Conservation (phyloP, 768 basidiomycete species). For the Hemileccinum impolitum region DNA sequence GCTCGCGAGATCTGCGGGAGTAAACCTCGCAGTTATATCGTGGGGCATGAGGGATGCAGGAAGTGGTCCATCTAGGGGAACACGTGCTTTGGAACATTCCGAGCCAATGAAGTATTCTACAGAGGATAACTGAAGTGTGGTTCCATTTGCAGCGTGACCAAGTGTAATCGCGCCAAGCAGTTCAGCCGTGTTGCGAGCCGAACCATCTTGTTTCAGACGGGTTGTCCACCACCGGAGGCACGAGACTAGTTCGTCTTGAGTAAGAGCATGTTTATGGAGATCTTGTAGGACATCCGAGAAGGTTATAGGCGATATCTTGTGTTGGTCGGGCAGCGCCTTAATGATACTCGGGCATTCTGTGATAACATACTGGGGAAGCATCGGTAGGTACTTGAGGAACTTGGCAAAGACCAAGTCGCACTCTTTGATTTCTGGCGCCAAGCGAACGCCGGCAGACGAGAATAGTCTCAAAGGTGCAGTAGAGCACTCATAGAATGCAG, state of each 20-base stretch:
- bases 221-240: slow-evolving; percentile 9
- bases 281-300: no score
- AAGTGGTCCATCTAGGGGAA: slow-evolving; percentile 74
- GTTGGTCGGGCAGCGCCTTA: slow-evolving; percentile 48
- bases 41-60: slow-evolving; percentile 51
- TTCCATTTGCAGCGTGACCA: slow-evolving; percentile 37
- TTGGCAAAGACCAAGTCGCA: slow-evolving; percentile 59
- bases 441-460: slow-evolving; percentile 68
- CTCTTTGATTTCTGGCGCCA: slow-evolving; percentile 62
- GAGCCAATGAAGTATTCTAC: slow-evolving; percentile 69
- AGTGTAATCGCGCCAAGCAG: no score
- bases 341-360: no score
- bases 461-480: slow-evolving; percentile 62
- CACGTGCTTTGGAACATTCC: slow-evolving; percentile 44
- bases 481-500: slow-evolving; percentile 71
- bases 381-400: slow-evolving; percentile 75
- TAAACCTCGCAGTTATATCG: no score
- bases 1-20: slow-evolving; percentile 45
- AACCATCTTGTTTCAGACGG: no score
- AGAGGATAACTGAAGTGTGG: slow-evolving; percentile 58
- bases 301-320: slow-evolving; percentile 41
- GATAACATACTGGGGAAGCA: slow-evolving; percentile 58
- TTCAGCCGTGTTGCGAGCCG: no score
- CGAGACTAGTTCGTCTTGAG: not conserved
- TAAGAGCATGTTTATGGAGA: no score